phyloP scores from a whole-genome alignment of 129 eudicot genomes.

The Logfia minima region DNA sequence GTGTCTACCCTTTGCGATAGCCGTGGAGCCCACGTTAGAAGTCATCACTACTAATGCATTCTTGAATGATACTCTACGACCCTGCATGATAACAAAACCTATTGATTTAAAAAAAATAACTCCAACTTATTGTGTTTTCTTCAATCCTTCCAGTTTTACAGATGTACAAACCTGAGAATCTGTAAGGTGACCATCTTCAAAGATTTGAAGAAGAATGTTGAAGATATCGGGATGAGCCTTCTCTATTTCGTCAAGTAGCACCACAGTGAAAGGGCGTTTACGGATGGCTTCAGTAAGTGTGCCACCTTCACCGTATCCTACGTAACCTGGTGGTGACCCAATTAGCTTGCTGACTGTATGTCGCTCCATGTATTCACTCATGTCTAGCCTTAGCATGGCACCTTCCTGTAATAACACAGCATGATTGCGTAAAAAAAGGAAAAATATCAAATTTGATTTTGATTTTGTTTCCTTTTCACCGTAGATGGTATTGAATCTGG shows the following conservation, averaged over 20 bases:
- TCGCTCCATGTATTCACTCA: constrained; percentile 97
- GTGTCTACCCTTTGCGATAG: constrained; percentile 76
- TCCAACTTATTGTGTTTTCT: neutral
- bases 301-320: constrained; percentile 94
- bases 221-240: constrained; percentile 93
- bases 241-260: constrained; percentile 89
- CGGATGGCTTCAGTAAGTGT: constrained; percentile 89
- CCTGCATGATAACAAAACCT: constrained; percentile 38
- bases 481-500: neutral
- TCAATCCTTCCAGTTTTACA: neutral
- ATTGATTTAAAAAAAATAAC: neutral
- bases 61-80: constrained; percentile 85
- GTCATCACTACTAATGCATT: constrained; percentile 88
- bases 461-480: neutral
- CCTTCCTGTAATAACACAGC: constrained; percentile 48
- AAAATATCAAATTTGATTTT: neutral
- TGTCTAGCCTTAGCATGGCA: constrained; percentile 82
- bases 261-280: constrained; percentile 74
- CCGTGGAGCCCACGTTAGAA: constrained; percentile 78
- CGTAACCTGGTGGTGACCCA: constrained; percentile 93
- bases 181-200: constrained; percentile 95
- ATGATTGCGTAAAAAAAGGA: neutral
- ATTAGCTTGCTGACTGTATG: constrained; percentile 90
- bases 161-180: constrained; percentile 79
- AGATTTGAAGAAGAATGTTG: constrained; percentile 82